phyloP scores from a whole-genome alignment of 202 grass and related monocot genomes.

The Panicum hallii region DNA sequence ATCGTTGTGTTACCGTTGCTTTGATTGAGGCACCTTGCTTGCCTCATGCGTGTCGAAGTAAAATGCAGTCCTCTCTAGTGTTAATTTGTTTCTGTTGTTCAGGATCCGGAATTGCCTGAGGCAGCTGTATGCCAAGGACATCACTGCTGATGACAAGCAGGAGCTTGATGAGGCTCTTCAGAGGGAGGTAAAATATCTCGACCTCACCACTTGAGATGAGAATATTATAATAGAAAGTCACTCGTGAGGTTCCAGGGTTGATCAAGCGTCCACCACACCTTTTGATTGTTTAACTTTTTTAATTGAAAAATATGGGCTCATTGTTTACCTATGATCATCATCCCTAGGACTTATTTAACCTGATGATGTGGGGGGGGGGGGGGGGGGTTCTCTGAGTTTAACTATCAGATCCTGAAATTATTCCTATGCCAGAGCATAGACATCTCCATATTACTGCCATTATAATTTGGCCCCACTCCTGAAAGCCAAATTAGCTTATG shows the following conservation, averaged over 20 bases:
- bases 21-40: background rate
- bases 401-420: background rate
- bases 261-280: slow-evolving; percentile 23
- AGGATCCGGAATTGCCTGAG: slow-evolving; percentile 91
- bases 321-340: slow-evolving; percentile 16
- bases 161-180: slow-evolving; percentile 98
- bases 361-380: background rate
- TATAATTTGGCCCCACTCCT: background rate
- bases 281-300: slow-evolving; percentile 2
- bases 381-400: background rate
- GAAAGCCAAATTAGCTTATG: slow-evolving; percentile 16
- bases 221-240: slow-evolving; percentile 8
- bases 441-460: slow-evolving; percentile 13
- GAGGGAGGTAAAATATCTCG: slow-evolving; percentile 78
- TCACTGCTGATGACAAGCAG: slow-evolving; percentile 91
- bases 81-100: slow-evolving; percentile 45
- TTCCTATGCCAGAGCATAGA: background rate
- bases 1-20: background rate
- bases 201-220: slow-evolving; percentile 13
- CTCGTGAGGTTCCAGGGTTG: slow-evolving; percentile 1
- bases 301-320: background rate
- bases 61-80: slow-evolving; percentile 30
- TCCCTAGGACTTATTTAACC: background rate
- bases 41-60: background rate
- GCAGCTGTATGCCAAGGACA: slow-evolving; percentile 88